Evolutionary conservation across 2,329 filamentous ascomycete genomes (phyloP).

Genomic region (Cryphonectria nitschkei): DNA sequence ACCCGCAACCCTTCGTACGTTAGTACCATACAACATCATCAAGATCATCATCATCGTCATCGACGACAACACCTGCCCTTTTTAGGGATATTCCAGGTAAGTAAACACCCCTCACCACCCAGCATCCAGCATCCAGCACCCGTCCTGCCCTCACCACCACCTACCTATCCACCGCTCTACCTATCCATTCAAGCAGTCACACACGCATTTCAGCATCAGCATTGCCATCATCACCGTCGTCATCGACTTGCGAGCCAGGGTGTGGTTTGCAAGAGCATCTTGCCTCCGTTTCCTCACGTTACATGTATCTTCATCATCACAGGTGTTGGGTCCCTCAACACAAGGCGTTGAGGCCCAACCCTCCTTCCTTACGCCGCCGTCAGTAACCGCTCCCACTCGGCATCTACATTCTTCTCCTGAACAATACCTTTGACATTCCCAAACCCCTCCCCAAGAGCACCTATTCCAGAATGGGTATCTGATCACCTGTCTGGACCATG

Average conservation of each 20-base stretch:
- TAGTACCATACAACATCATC: background rate
- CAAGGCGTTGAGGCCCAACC: background rate
- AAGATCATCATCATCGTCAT: background rate
- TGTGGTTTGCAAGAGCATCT: background rate
- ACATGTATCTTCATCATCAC: background rate
- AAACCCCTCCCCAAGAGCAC: background rate
- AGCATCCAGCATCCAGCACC: background rate
- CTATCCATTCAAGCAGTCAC: background rate
- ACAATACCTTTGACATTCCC: background rate
- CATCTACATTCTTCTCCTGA: background rate
- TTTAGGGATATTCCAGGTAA: constrained; percentile 12
- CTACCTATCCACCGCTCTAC: background rate
- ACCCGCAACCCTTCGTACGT: background rate
- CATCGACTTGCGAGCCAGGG: background rate
- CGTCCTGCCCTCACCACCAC: background rate
- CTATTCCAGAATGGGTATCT: background rate
- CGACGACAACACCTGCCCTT: background rate
- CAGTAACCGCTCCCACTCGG: background rate
- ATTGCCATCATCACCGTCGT: background rate
- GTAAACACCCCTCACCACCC: background rate
- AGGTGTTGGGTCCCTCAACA: background rate
- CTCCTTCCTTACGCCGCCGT: background rate
- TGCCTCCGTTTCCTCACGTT: background rate
- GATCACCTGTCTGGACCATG: background rate
- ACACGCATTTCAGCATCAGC: background rate